Conservation (phyloP, 768 basidiomycete genomes). For the Leccinum olivaceopallidum region DNA sequence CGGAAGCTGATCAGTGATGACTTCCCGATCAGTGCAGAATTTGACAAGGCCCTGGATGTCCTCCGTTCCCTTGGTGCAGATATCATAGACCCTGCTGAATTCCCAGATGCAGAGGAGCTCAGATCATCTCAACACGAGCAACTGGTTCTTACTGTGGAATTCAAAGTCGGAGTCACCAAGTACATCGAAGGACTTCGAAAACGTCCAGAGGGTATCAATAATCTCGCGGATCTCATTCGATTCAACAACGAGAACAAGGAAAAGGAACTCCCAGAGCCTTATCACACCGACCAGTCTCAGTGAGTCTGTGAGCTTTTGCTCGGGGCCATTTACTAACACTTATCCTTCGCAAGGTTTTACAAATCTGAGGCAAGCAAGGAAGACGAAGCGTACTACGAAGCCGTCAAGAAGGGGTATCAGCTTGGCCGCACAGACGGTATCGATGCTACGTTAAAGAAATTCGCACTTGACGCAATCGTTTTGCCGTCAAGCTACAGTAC, state of each 20-base stretch:
- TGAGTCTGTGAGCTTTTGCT: conserved; percentile 12
- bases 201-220: conserved; percentile 57
- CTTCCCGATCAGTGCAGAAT: conserved; percentile 34
- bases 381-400: conserved; percentile 40
- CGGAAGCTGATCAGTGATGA: conserved; percentile 32
- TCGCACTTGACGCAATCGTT: conserved; percentile 52
- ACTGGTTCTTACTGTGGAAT: conserved; percentile 53
- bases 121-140: conserved; percentile 48
- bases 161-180: conserved; percentile 58
- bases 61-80: conserved; percentile 44
- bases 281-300: conserved; percentile 38
- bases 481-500: conserved; percentile 38
- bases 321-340: background rate
- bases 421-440: conserved; percentile 55
- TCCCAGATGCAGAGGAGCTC: conserved; percentile 55
- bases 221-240: conserved; percentile 54
- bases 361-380: conserved; percentile 23
- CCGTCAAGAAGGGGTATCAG: conserved; percentile 45
- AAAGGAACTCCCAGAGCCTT: conserved; percentile 44
- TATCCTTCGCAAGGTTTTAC: conserved; percentile 19
- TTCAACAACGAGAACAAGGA: conserved; percentile 55
- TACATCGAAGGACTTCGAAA: conserved; percentile 48
- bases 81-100: conserved; percentile 62
- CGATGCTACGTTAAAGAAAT: conserved; percentile 47
- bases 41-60: conserved; percentile 39